These are phyloP conservation scores for Zygosaccharomyces rouxii DNA, from an alignment of 805 yeast species.

Conservation along the genomic window DNA sequence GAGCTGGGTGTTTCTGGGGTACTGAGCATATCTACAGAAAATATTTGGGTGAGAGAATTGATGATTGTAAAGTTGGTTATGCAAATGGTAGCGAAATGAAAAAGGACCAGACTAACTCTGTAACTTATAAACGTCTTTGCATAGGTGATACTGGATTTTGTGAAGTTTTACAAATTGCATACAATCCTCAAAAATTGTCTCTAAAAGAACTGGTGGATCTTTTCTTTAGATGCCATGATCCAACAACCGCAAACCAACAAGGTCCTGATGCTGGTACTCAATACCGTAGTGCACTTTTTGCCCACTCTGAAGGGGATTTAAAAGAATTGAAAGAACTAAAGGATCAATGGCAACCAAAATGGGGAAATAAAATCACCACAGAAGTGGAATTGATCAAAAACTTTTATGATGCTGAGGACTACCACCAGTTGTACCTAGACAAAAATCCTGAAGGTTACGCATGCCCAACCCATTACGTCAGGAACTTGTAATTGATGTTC, in stretches of 20 bases:
- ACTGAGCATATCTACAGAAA: slow-evolving; percentile 79
- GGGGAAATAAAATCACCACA: slow-evolving; percentile 68
- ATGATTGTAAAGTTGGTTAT: slow-evolving; percentile 83
- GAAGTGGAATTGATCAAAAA: slow-evolving; percentile 58
- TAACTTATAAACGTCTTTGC: slow-evolving; percentile 67
- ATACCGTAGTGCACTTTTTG: slow-evolving; percentile 78
- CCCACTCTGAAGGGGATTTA: slow-evolving; percentile 47
- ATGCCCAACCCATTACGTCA: slow-evolving; percentile 82
- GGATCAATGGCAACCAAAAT: slow-evolving; percentile 59
- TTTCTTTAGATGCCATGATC: slow-evolving; percentile 91
- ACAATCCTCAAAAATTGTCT: slow-evolving; percentile 61
- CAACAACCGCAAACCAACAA: slow-evolving; percentile 76
- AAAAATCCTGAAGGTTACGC: slow-evolving; percentile 84
- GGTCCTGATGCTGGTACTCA: slow-evolving; percentile 90
- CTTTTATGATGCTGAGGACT: slow-evolving; percentile 94
- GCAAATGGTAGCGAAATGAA: slow-evolving; percentile 62
- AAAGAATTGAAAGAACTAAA: slow-evolving; percentile 43
- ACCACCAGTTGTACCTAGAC: slow-evolving; percentile 78
- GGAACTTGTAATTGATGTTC: slow-evolving; percentile 39
- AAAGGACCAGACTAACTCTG: slow-evolving; percentile 39
- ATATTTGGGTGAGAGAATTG: slow-evolving; percentile 54
- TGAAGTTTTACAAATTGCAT: slow-evolving; percentile 79
- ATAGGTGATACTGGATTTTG: slow-evolving; percentile 70
- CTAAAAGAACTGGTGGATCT: slow-evolving; percentile 67
- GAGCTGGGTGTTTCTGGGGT: slow-evolving; percentile 83